Conservation (phyloP, 306 rosid genomes). For the Sphenostylis stenocarpa region DNA sequence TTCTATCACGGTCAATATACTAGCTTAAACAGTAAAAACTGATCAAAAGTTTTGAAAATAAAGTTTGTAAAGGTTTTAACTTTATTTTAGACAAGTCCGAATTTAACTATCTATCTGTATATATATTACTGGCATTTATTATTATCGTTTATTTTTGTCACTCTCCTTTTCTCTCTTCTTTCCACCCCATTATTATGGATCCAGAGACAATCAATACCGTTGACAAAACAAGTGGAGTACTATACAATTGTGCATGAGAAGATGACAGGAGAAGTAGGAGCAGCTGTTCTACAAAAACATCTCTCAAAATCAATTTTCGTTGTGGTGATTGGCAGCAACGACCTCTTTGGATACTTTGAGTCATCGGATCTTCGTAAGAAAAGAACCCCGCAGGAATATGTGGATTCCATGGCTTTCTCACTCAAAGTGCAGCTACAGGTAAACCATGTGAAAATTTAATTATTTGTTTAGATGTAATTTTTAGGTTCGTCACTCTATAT, state of each 20-base stretch:
- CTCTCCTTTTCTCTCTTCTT: too few species aligned
- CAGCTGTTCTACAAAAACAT: slow-evolving; percentile 35
- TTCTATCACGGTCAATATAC: too few species aligned
- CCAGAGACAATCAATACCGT: slow-evolving; percentile 55
- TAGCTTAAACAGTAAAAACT: too few species aligned
- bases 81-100: too few species aligned
- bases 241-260: slow-evolving; percentile 39
- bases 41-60: too few species aligned
- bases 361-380: slow-evolving; percentile 41
- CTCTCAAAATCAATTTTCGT: slow-evolving; percentile 62
- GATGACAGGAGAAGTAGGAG: slow-evolving; percentile 43
- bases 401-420: slow-evolving; percentile 47
- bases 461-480: too few species aligned
- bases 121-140: too few species aligned
- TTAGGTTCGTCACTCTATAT: too few species aligned
- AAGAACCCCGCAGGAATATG: slow-evolving; percentile 50
- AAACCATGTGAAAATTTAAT: too few species aligned
- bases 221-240: slow-evolving; percentile 54
- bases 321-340: slow-evolving; percentile 81
- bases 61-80: too few species aligned
- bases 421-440: slow-evolving; percentile 63
- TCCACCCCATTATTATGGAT: not conserved
- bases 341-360: slow-evolving; percentile 58
- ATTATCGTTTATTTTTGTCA: too few species aligned
- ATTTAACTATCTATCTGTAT: too few species aligned